Evolutionary conservation across 2,329 filamentous ascomycete genomes (phyloP).

Genomic region (Alternaria ventricosa): DNA sequence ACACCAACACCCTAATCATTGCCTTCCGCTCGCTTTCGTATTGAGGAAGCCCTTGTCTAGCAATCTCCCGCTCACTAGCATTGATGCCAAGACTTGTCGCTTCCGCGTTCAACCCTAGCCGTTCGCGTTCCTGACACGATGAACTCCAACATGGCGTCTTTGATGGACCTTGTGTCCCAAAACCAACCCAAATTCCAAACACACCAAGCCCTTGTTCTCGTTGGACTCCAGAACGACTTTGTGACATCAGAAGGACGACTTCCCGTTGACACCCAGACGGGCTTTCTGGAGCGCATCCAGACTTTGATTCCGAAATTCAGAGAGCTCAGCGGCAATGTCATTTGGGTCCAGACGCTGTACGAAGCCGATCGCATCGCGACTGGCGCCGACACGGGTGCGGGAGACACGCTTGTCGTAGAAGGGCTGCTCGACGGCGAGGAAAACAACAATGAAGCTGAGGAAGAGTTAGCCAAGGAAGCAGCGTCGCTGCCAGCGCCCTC

Average conservation of each 20-base stretch:
- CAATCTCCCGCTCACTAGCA: neutral
- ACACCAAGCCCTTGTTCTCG: conserved; percentile 74
- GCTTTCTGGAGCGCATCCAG: conserved; percentile 71
- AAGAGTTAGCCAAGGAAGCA: conserved; percentile 27
- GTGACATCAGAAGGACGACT: conserved; percentile 71
- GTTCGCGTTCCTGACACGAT: conserved; percentile 9
- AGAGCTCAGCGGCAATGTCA: conserved; percentile 68
- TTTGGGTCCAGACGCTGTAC: conserved; percentile 85
- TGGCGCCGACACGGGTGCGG: conserved; percentile 56
- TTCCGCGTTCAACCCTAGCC: conserved; percentile 3
- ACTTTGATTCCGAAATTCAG: conserved; percentile 76
- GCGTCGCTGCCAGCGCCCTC: conserved; percentile 40
- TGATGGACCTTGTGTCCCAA: conserved; percentile 54
- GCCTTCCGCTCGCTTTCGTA: neutral
- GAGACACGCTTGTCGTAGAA: conserved; percentile 53
- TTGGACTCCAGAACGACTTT: conserved; percentile 94
- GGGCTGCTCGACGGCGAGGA: conserved; percentile 46
- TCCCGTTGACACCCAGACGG: conserved; percentile 66
- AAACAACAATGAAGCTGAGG: conserved; percentile 43
- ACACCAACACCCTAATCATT: neutral
- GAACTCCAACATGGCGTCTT: conserved; percentile 46
- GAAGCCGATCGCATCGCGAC: conserved; percentile 65
- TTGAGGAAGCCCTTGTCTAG: neutral
- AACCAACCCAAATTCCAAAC: conserved; percentile 62
- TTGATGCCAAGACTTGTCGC: neutral